phyloP scores from a whole-genome alignment of 208 protist genomes.

The Wallacemonas collosoma region DNA sequence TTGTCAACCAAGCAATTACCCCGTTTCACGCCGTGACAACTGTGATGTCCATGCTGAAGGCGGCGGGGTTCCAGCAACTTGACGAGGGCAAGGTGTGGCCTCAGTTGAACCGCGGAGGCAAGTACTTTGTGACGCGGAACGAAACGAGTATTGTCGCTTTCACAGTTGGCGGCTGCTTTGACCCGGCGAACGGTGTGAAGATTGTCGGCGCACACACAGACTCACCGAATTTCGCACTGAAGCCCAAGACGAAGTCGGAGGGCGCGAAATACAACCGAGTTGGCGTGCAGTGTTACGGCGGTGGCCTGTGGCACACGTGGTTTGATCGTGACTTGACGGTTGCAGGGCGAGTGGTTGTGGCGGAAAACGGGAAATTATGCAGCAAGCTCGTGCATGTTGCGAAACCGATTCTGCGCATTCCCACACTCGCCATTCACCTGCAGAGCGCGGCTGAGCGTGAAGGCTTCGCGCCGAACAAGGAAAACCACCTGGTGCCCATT shows the following conservation, averaged over 20 bases:
- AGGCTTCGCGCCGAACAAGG: slow-evolving; percentile 94
- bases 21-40: slow-evolving; percentile 83
- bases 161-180: slow-evolving; percentile 92
- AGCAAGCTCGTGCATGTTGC: slow-evolving; percentile 77
- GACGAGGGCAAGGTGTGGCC: slow-evolving; percentile 63
- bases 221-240: slow-evolving; percentile 92
- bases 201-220: slow-evolving; percentile 98
- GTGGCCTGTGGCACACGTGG: slow-evolving; percentile 91
- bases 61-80: slow-evolving; percentile 61
- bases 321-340: slow-evolving; percentile 91
- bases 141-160: slow-evolving; percentile 96
- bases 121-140: slow-evolving; percentile 98
- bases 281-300: slow-evolving; percentile 87
- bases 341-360: slow-evolving; percentile 78
- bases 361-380: slow-evolving; percentile 28
- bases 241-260: slow-evolving; percentile 56
- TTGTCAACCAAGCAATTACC: slow-evolving; percentile 66
- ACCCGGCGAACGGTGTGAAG: slow-evolving; percentile 83
- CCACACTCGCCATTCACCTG: slow-evolving; percentile 97
- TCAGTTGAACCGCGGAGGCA: slow-evolving; percentile 68
- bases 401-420: slow-evolving; percentile 94
- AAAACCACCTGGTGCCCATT: slow-evolving; percentile 94
- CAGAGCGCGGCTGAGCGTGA: slow-evolving; percentile 68
- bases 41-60: slow-evolving; percentile 40
- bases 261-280: slow-evolving; percentile 62